Evolutionary conservation across 352 stramenopile species (phyloP).

Genomic region (Globisporangium paroecandrum): DNA sequence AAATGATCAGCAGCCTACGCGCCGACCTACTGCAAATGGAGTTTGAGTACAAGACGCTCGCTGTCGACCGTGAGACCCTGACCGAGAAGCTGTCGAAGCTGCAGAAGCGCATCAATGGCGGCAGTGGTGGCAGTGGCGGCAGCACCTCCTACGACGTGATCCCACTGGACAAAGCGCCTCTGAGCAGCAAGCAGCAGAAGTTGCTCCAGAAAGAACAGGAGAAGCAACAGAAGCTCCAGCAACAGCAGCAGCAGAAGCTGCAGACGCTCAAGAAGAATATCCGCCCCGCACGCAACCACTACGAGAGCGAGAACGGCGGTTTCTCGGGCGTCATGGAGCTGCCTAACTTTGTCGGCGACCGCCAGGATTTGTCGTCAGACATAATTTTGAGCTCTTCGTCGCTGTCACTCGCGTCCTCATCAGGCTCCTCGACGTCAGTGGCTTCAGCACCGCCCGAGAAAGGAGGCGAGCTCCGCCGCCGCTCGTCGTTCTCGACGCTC

Average conservation of each 20-base stretch:
- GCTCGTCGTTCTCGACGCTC: slow-evolving; percentile 36
- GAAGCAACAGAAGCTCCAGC: neutral
- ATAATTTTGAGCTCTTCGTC: neutral
- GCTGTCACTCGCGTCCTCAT: neutral
- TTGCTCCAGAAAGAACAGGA: neutral
- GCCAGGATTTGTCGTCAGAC: neutral
- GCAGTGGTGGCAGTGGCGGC: neutral
- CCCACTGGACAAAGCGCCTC: neutral
- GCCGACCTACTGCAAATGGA: neutral
- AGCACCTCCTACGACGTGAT: neutral
- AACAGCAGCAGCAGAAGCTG: neutral
- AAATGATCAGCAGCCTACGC: neutral
- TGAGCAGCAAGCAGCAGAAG: neutral
- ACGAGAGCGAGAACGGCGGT: neutral
- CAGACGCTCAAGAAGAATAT: neutral
- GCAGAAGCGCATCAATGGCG: neutral
- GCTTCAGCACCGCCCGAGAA: neutral
- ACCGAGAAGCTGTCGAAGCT: neutral
- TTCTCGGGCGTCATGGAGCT: neutral
- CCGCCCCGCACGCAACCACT: neutral
- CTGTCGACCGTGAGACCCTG: neutral
- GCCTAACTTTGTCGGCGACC: neutral
- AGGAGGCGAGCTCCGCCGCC: slow-evolving; percentile 10
- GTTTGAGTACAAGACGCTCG: neutral
- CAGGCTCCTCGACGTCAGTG: neutral